A percentile compares a stretch with the other conserved stretches of the same genome.
phyloP scores from a whole-genome alignment of 2,329 filamentous ascomycete genomes.

The Phialophora tarda region DNA sequence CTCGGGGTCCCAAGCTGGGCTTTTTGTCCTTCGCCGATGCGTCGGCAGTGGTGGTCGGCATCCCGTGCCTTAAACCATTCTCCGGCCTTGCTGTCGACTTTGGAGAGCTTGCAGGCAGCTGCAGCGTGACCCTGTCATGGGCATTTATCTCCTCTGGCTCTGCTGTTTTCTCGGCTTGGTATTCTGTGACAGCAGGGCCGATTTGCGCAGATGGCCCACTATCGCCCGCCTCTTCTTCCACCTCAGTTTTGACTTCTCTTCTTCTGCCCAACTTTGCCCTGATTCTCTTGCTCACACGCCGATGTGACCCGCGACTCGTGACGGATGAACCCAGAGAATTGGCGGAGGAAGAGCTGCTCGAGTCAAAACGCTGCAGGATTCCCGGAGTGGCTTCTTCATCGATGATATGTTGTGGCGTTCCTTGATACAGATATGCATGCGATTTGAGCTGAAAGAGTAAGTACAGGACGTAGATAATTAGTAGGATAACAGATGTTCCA shows the following conservation, averaged over 20 bases:
- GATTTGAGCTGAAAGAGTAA: conserved; percentile 91
- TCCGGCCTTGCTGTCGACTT: not conserved
- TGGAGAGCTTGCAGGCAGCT: conserved; percentile 1
- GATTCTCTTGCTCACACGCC: conserved; percentile 57
- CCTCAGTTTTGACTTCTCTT: conserved; percentile 47
- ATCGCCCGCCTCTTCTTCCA: conserved; percentile 68
- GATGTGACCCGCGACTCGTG: conserved; percentile 50
- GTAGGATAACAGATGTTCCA: conserved; percentile 73
- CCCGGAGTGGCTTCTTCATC: conserved; percentile 70
- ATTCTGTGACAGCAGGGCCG: conserved; percentile 10
- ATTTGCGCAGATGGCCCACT: not conserved
- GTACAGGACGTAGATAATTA: conserved; percentile 82
- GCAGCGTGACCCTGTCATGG: not conserved
- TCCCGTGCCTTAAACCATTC: not conserved
- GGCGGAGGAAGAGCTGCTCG: conserved; percentile 57
- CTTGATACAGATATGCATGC: conserved; percentile 73
- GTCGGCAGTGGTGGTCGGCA: conserved; percentile 13
- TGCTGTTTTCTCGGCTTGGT: conserved; percentile 24
- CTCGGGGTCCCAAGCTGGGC: conserved; percentile 21
- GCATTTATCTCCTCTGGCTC: conserved; percentile 22
- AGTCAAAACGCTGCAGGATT: conserved; percentile 58
- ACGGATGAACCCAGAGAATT: conserved; percentile 39
- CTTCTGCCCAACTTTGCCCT: conserved; percentile 37
- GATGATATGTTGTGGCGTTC: conserved; percentile 38
- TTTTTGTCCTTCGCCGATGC: conserved; percentile 16